phyloP scores from a whole-genome alignment of 1,139 yeast genomes.

The Ashbya aceris region DNA sequence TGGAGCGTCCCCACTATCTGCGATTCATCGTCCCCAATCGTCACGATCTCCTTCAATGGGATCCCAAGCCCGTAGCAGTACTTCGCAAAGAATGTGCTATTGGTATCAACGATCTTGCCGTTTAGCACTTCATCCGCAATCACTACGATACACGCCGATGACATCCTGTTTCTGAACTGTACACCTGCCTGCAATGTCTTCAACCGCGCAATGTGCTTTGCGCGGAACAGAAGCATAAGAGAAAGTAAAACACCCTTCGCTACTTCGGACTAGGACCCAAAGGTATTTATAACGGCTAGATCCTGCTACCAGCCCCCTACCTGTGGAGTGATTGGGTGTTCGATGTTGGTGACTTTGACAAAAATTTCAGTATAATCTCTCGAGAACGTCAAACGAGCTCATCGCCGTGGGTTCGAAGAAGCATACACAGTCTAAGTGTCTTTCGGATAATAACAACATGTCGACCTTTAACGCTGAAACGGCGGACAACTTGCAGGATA shows the following conservation, averaged over 20 bases:
- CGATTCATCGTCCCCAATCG: conserved; percentile 65
- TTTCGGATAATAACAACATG: neutral
- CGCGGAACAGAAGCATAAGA: neutral
- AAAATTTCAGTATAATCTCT: no score
- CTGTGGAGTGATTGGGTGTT: neutral
- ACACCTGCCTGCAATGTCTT: neutral
- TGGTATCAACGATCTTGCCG: conserved; percentile 78
- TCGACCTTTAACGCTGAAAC: conserved; percentile 44
- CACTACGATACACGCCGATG: conserved; percentile 29
- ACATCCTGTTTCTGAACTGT: neutral
- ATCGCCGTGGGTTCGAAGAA: no score
- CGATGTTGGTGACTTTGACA: no score
- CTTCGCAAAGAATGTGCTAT: conserved; percentile 62
- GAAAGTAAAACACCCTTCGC: neutral
- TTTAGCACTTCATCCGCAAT: conserved; percentile 85
- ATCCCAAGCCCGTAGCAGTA: conserved; percentile 59
- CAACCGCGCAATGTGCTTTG: neutral
- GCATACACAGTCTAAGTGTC: no score
- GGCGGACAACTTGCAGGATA: conserved; percentile 57
- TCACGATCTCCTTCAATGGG: conserved; percentile 54
- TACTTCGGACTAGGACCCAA: no score
- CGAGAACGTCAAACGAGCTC: no score
- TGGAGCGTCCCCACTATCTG: conserved; percentile 52
- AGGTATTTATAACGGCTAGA: no score
- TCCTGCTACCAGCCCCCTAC: no score